Percentiles rank a stretch among this genome's conserved stretches.
These are phyloP conservation scores for Amanita rubescens DNA, from an alignment of 768 basidiomycete species.

Conservation along the genomic window DNA sequence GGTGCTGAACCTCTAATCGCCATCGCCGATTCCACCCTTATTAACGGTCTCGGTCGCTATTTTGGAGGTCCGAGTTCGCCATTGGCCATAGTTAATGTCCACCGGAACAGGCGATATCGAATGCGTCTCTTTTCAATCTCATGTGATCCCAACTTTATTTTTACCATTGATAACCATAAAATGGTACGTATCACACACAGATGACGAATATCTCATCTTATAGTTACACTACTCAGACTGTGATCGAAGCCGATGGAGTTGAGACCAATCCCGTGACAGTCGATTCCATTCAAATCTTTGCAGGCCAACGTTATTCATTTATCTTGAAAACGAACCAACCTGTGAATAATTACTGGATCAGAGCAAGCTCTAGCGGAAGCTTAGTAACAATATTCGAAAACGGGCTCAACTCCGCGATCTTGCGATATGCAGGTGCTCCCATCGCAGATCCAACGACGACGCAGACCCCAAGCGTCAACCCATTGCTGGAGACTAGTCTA, in stretches of 20 bases:
- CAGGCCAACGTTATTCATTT: conserved; percentile 40
- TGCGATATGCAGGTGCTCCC: conserved; percentile 40
- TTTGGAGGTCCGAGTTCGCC: conserved; percentile 29
- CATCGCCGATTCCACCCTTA: conserved; percentile 33
- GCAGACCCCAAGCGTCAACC: conserved; percentile 1
- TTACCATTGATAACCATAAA: conserved; percentile 38
- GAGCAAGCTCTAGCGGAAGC: conserved; percentile 25
- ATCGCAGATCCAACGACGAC: conserved; percentile 27
- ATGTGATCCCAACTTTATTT: conserved; percentile 38
- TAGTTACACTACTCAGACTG: conserved; percentile 13
- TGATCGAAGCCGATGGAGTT: conserved; percentile 35
- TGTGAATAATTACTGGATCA: conserved; percentile 38
- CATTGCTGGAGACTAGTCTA: conserved; percentile 4
- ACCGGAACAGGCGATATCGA: conserved; percentile 36
- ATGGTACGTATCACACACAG: conserved; percentile 16
- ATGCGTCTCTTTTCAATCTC: conserved; percentile 46
- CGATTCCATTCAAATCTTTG: conserved; percentile 34
- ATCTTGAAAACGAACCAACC: conserved; percentile 30
- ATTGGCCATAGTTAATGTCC: conserved; percentile 40
- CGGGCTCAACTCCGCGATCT: conserved; percentile 49
- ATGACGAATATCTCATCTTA: not conserved
- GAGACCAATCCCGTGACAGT: conserved; percentile 25
- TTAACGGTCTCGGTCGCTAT: conserved; percentile 47
- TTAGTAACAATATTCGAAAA: conserved; percentile 16
- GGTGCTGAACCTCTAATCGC: conserved; percentile 14